phyloP scores from a whole-genome alignment of 352 stramenopile genomes.

The Pythium pyrilobum region DNA sequence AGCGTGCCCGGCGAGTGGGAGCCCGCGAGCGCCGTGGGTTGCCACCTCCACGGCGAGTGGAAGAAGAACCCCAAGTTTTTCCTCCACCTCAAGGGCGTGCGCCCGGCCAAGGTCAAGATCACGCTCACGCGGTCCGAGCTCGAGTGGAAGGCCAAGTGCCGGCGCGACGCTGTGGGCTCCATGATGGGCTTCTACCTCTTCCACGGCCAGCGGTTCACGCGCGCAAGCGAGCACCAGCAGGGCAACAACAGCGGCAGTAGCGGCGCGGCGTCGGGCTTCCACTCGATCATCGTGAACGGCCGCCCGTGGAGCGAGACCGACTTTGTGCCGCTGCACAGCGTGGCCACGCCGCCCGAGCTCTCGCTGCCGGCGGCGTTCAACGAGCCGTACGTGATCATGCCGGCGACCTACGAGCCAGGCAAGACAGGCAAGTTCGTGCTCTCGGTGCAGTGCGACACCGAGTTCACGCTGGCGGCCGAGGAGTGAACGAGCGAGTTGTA shows the following conservation, averaged over 20 bases:
- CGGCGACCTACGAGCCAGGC: conserved; percentile 80
- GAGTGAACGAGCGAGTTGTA: too few species aligned
- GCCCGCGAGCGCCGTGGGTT: conserved; percentile 49
- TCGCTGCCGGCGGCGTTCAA: conserved; percentile 67
- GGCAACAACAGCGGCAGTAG: background rate
- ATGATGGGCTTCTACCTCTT: conserved; percentile 92
- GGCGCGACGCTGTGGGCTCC: conserved; percentile 74
- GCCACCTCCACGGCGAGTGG: conserved; percentile 80
- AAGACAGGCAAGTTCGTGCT: conserved; percentile 81
- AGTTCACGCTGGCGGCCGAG: conserved; percentile 64
- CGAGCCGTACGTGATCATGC: conserved; percentile 84
- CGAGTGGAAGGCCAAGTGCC: conserved; percentile 79
- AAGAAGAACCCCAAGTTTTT: conserved; percentile 86
- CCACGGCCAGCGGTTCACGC: conserved; percentile 36
- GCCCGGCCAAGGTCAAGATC: conserved; percentile 70
- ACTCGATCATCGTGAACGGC: conserved; percentile 61
- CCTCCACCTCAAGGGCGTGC: conserved; percentile 63
- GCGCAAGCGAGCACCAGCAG: conserved; percentile 18
- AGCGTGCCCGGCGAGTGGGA: conserved; percentile 80
- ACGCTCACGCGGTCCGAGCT: conserved; percentile 74
- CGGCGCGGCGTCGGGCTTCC: background rate
- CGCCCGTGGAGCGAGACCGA: conserved; percentile 76
- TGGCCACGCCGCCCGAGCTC: conserved; percentile 65
- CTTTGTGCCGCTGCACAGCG: conserved; percentile 72
- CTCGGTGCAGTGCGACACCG: conserved; percentile 73